Base-by-base conservation (phyloP, 2,329 filamentous ascomycete genomes). In the Mycocentrospora acerina region DNA sequence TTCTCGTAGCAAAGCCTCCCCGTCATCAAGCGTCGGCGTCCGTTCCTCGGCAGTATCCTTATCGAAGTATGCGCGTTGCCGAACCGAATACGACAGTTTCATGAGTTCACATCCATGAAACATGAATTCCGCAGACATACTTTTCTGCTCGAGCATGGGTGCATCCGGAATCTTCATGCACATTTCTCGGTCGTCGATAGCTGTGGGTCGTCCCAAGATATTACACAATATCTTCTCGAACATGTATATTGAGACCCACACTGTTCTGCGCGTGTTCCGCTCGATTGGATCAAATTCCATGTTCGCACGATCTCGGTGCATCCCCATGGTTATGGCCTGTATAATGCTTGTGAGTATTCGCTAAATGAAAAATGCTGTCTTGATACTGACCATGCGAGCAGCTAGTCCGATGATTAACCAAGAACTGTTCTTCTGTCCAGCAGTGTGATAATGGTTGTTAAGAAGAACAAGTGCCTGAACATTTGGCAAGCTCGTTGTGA, bases 381-480 rank as follows among this genome's bases (percentile, higher is more conserved):
- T 8, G 9, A 7, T 15, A 52, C 48, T 17, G 29, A 57, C 57
- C 60, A 73, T 67, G 11, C 69, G 63, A 10, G 67, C 68, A 7
- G 66, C 70, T 24, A 65, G 62, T 3, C 70, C 70, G 8, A 71
- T 60, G 3, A 71, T 55, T 33, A 69, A 59, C 60, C 68, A 72
- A 1, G 67, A 63, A 34, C 61, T 67, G 24, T 68, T 72, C 18
- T 68, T 59, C 40, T 73, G 69, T 10, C 70, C 71, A 17, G 62
- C 62, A 24, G 66, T 68, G 38, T 72, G 66, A 40, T 70, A 63
- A 41, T 73, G 67, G 10, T 72, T 35, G 15, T 69, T 67, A 9
- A 72, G 60, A 4, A 73, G 57, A 37, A 72, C 61, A 17, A 72
- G 56, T 1, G 69, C 70, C 44, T 71, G 69, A 8, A 72, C 59